Base-by-base conservation (phyloP, 306 rosid genomes). In the Malus sieversii region DNA sequence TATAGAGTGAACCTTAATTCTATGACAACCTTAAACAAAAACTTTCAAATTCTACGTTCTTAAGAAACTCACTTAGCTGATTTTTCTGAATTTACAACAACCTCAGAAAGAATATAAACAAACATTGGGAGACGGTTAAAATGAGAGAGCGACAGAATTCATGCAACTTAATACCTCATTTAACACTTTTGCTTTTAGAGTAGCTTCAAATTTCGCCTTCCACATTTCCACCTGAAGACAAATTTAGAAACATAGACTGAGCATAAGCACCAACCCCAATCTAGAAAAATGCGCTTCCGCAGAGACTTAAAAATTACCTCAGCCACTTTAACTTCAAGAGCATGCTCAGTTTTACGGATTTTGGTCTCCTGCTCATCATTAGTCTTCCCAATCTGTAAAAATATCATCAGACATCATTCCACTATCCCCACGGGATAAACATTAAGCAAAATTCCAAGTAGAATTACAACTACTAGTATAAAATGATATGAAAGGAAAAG, bases 161-260 rank as follows among this genome's bases (percentile, higher is more conserved):
- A 77, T 44, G 48, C 51, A 66, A 78, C 70, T 67, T 72, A 78
- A 74, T 80, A 95, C 99, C 98, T 90, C 87, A 3, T n/a, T 75
- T 63, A 95, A 87, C 76, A 87, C 92, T 74, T 81, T 88, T 32
- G 77, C 75, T 89, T 78, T 92, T 45, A 79, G 58, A 81, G 91
- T 72, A 63, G 90, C 96, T 82, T 95, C 98, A 51, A 78, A 67
- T 83, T 90, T 92, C 13, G 98, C 97, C 88, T 89, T 95, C 75
- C 85, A 27, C 97, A 92, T 84, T 82, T 92, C 97, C 84, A 90
- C 97, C 99, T 95, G 80, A 79, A 77, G 30, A 83, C 64, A 40
- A 71, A 75, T 61, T 75, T 51, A 45, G 29, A 38, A 20, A 68
- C 44, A 40, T 33, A 52, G 29, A 67, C 48, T 0, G 35, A 19